A percentile compares a stretch with the other conserved stretches of the same genome.
These are phyloP conservation scores for Cutaneotrichosporon curvatum DNA, from an alignment of 1,284 basidiomycete species.

Conservation along the genomic window DNA sequence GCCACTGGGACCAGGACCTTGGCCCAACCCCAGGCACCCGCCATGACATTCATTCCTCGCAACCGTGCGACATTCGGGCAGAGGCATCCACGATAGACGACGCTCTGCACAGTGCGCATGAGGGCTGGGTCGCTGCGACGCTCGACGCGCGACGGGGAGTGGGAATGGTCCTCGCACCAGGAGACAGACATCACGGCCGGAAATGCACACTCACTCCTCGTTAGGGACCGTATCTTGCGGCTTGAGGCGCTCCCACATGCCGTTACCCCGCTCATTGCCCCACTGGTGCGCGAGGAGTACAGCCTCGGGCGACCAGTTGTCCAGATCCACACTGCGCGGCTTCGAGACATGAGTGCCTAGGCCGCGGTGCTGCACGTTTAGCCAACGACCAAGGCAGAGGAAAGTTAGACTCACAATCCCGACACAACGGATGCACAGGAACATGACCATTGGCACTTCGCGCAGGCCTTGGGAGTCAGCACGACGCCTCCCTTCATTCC, in stretches of 20 bases:
- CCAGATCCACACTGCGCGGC: slow-evolving; percentile 50
- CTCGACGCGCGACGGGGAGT: no score
- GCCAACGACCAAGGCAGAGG: not conserved
- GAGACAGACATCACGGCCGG: no score
- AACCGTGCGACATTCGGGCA: no score
- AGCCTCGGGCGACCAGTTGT: slow-evolving; percentile 48
- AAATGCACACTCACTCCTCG: slow-evolving; percentile 37
- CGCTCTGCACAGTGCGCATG: no score
- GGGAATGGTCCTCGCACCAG: no score
- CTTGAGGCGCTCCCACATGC: slow-evolving; percentile 42
- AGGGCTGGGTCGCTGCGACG: no score
- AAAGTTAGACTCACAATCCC: slow-evolving; percentile 34
- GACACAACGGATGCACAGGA: slow-evolving; percentile 51
- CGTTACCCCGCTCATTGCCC: slow-evolving; percentile 46
- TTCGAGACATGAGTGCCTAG: slow-evolving; percentile 52
- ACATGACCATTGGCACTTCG: slow-evolving; percentile 48
- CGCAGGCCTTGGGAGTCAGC: slow-evolving; percentile 29
- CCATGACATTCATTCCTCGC: no score
- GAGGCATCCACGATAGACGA: no score
- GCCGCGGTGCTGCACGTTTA: slow-evolving; percentile 42
- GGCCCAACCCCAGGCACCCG: no score
- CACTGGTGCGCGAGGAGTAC: slow-evolving; percentile 39
- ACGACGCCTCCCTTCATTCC: not conserved
- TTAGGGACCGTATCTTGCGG: slow-evolving; percentile 17
- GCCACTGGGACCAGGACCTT: no score